Evolutionary conservation across 805 yeast genomes (phyloP).

Genomic region (Lachancea waltii): DNA sequence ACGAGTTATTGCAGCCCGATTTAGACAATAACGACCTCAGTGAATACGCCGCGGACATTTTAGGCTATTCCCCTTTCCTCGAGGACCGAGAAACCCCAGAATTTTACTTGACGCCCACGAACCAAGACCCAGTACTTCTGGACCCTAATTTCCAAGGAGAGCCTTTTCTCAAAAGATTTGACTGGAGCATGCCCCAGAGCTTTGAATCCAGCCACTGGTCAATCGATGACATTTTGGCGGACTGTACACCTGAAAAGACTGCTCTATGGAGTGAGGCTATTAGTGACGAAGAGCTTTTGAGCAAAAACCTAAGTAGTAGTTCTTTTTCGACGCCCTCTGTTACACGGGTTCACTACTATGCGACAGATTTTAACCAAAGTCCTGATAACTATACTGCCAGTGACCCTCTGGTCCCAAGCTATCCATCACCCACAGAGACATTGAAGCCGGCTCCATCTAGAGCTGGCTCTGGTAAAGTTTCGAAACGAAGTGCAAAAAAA

Average conservation of each 20-base stretch:
- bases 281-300: constrained; percentile 2
- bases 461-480: neutral
- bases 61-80: neutral
- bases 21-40: constrained; percentile 1
- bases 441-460: neutral
- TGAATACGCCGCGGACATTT: constrained; percentile 1
- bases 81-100: constrained; percentile 4
- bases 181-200: neutral
- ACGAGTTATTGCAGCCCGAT: constrained; percentile 1
- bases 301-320: neutral
- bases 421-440: neutral
- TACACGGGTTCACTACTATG: too few species aligned
- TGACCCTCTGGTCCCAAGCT: neutral
- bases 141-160: constrained; percentile 3
- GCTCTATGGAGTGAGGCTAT: constrained; percentile 7
- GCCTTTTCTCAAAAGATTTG: constrained; percentile 2
- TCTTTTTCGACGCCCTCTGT: constrained; percentile 1
- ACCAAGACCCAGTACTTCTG: constrained; percentile 4
- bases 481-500: neutral
- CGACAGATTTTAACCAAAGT: too few species aligned
- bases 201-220: constrained; percentile 6
- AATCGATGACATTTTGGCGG: constrained; percentile 7
- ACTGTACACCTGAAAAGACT: constrained; percentile 6
- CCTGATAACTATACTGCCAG: neutral
- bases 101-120: neutral